Evolutionary conservation across 1,139 yeast genomes (phyloP).

Genomic region (Yamadazyma sp.): DNA sequence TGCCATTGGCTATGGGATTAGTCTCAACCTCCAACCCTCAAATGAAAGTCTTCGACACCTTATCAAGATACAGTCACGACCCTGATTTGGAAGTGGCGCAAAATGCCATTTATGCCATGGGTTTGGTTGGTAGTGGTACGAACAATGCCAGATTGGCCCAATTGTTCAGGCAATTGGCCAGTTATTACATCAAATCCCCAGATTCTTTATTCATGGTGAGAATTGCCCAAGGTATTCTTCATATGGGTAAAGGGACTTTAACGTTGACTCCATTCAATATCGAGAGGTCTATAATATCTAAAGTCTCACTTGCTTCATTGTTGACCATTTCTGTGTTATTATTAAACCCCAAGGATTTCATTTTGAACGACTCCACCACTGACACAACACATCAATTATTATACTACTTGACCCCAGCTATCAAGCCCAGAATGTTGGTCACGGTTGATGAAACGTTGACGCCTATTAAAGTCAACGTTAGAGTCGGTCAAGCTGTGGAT

Average conservation of each 20-base stretch:
- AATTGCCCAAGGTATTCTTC: constrained; percentile 92
- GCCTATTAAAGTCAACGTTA: constrained; percentile 91
- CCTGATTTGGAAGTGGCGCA: constrained; percentile 92
- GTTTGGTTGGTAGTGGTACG: constrained; percentile 97
- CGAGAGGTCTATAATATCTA: constrained; percentile 84
- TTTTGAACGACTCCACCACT: constrained; percentile 46
- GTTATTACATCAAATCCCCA: constrained; percentile 87
- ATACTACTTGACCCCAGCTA: constrained; percentile 84
- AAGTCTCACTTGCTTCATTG: constrained; percentile 87
- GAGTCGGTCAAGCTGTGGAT: constrained; percentile 99
- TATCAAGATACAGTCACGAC: constrained; percentile 95
- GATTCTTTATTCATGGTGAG: constrained; percentile 92
- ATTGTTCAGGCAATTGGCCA: constrained; percentile 88
- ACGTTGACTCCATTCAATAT: constrained; percentile 87
- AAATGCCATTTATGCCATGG: constrained; percentile 96
- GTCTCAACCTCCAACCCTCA: constrained; percentile 93
- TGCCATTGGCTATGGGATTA: constrained; percentile 96
- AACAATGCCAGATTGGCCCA: constrained; percentile 98
- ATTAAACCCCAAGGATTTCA: constrained; percentile 76
- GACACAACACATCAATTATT: constrained; percentile 77
- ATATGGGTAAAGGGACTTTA: constrained; percentile 93
- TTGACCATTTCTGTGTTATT: constrained; percentile 83
- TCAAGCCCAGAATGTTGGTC: constrained; percentile 89
- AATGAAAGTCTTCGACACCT: constrained; percentile 95
- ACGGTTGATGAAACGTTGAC: constrained; percentile 86